A percentile compares a stretch with the other conserved stretches of the same genome.
These are phyloP conservation scores for Leptosphaerulina australis DNA, from an alignment of 2,329 filamentous ascomycete genomes.

Conservation along the genomic window DNA sequence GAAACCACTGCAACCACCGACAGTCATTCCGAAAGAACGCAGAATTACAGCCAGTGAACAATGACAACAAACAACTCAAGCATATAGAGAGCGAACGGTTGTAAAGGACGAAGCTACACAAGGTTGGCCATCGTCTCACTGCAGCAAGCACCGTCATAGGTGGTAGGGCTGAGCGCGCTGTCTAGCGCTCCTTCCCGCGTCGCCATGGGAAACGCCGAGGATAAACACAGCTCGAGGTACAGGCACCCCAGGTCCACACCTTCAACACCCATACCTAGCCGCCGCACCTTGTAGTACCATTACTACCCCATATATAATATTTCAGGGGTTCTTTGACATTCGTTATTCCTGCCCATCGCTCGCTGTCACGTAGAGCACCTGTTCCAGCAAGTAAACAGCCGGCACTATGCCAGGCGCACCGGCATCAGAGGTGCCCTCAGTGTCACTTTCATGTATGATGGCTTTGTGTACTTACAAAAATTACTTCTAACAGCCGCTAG, in stretches of 20 bases:
- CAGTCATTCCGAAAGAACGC: background rate
- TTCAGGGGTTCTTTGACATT: constrained; percentile 23
- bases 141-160: constrained; percentile 23
- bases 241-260: constrained; percentile 22
- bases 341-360: constrained; percentile 19
- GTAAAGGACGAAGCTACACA: constrained; percentile 2
- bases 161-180: constrained; percentile 23
- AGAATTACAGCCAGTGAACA: background rate
- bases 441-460: constrained; percentile 69
- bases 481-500: constrained; percentile 57
- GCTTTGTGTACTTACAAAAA: background rate
- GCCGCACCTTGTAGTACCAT: constrained; percentile 22
- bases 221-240: constrained; percentile 29
- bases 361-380: constrained; percentile 22
- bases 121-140: constrained; percentile 10
- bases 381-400: constrained; percentile 38
- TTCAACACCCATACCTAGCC: constrained; percentile 35
- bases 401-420: constrained; percentile 63
- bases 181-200: constrained; percentile 33
- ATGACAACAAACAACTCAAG: constrained; percentile 9
- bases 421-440: constrained; percentile 65
- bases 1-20: background rate
- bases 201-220: constrained; percentile 28
- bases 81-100: constrained; percentile 1
- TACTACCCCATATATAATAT: constrained; percentile 20